Percentiles rank a stretch among this genome's conserved stretches.
Conservation (phyloP, 177 flowering plant genomes). For the Tripterygium wilfordii region DNA sequence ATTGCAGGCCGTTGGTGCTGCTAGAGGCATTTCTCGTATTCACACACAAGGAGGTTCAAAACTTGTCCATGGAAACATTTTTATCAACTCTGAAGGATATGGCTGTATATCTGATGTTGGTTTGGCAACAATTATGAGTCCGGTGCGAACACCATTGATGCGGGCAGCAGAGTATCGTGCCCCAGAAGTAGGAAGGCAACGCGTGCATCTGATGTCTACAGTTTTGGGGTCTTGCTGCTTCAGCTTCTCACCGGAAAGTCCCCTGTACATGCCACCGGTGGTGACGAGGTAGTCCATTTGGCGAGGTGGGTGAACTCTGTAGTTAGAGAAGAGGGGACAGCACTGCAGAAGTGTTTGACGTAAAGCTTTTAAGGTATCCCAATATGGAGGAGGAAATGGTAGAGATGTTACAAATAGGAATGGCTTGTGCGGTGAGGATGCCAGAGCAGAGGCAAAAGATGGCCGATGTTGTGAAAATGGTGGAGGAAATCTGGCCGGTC, state of each 20-base stretch:
- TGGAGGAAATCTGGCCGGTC: slow-evolving; percentile 32
- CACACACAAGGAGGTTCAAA: slow-evolving; percentile 42
- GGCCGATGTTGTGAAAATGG: slow-evolving; percentile 34
- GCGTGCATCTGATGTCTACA: slow-evolving; percentile 57
- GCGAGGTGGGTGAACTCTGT: slow-evolving; percentile 71
- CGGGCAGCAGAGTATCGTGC: slow-evolving; percentile 50
- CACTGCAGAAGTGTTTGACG: slow-evolving; percentile 68
- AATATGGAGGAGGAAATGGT: slow-evolving; percentile 68
- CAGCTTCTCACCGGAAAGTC: slow-evolving; percentile 65
- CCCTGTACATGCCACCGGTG: slow-evolving; percentile 31
- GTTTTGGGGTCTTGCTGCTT: slow-evolving; percentile 62
- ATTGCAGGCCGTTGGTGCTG: slow-evolving; percentile 58
- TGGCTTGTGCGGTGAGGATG: slow-evolving; percentile 42
- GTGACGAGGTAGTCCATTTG: slow-evolving; percentile 44
- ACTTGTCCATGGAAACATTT: slow-evolving; percentile 61
- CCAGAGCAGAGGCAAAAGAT: slow-evolving; percentile 61
- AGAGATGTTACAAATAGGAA: slow-evolving; percentile 53
- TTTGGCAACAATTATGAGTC: slow-evolving; percentile 40
- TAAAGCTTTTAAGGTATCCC: slow-evolving; percentile 50
- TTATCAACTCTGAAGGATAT: slow-evolving; percentile 41
- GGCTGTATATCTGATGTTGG: slow-evolving; percentile 55
- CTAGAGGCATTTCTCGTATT: slow-evolving; percentile 56
- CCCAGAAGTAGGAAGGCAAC: slow-evolving; percentile 56
- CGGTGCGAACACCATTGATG: slow-evolving; percentile 24
- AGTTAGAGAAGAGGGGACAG: slow-evolving; percentile 75